A percentile compares a stretch with the other conserved stretches of the same genome.
Evolutionary conservation across 441 rosid genomes (phyloP).

Genomic region (Raphanus hybrid): DNA sequence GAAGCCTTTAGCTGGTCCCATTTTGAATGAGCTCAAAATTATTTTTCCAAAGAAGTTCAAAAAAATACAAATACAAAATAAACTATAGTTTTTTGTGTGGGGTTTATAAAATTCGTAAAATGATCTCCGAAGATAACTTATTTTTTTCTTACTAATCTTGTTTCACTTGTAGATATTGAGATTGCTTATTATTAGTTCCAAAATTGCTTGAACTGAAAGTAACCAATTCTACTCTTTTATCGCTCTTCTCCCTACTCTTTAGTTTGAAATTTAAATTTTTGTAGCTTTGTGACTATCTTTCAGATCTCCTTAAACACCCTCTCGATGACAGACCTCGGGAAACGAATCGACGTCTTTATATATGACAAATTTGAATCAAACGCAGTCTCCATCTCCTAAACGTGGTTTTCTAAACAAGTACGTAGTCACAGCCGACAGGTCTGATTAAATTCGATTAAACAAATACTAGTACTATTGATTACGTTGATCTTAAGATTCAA

Average conservation of each 20-base stretch:
- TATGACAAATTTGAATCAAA: conserved; percentile 24
- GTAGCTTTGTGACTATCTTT: conserved; percentile 27
- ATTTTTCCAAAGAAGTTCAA: background rate
- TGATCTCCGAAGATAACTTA: background rate
- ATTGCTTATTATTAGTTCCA: conserved; percentile 14
- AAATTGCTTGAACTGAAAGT: conserved; percentile 30
- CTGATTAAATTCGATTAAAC: background rate
- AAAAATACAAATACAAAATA: background rate
- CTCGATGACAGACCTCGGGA: conserved; percentile 22
- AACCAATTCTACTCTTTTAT: conserved; percentile 22
- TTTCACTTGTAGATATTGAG: conserved; percentile 13
- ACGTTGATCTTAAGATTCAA: background rate
- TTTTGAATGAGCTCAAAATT: background rate
- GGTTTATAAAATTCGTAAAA: background rate
- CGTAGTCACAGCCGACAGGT: conserved; percentile 34
- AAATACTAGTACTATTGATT: background rate
- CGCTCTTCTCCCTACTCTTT: conserved; percentile 27
- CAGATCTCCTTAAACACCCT: conserved; percentile 31
- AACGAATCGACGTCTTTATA: conserved; percentile 13
- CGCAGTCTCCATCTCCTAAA: conserved; percentile 10
- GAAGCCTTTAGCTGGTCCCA: conserved; percentile 4
- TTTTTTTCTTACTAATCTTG: background rate
- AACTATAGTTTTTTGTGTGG: background rate
- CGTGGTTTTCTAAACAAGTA: conserved; percentile 19
- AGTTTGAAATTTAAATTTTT: conserved; percentile 37